phyloP scores from a whole-genome alignment of 306 rosid species.

The Quillaja saponaria region DNA sequence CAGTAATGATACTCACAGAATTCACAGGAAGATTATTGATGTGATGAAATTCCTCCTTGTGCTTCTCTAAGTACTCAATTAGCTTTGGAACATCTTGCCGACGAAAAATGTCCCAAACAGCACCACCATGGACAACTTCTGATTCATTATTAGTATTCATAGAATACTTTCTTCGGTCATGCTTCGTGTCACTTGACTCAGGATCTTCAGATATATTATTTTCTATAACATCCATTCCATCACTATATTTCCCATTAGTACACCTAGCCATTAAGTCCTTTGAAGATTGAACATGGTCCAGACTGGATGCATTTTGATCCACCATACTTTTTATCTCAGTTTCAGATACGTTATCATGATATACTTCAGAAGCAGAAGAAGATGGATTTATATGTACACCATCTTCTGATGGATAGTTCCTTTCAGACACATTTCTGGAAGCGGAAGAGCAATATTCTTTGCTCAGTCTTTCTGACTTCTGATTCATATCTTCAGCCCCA shows the following conservation, averaged over 20 bases:
- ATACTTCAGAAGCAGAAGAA: constrained; percentile 25
- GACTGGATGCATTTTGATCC: too few species aligned
- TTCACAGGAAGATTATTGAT: constrained; percentile 44
- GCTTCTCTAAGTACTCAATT: constrained; percentile 54
- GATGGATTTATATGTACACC: constrained; percentile 11
- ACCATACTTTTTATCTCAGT: too few species aligned
- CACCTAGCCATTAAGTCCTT: constrained; percentile 14
- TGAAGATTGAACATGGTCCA: constrained; percentile 37
- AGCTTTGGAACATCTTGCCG: constrained; percentile 69
- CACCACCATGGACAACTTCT: constrained; percentile 47
- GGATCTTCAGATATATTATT: constrained; percentile 27
- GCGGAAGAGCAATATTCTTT: constrained; percentile 19
- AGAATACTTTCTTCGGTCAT: constrained; percentile 29
- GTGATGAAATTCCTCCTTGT: constrained; percentile 62
- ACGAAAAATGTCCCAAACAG: constrained; percentile 82
- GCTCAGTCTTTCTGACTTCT: constrained; percentile 25
- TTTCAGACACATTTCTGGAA: constrained; percentile 2
- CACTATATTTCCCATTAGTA: constrained; percentile 20
- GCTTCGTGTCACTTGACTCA: constrained; percentile 34
- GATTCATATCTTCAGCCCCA: constrained; percentile 7
- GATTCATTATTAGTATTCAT: constrained; percentile 29
- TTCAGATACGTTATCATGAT: too few species aligned
- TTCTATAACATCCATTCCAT: constrained; percentile 24
- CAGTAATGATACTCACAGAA: constrained; percentile 51
- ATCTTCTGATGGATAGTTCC: constrained; percentile 16